A percentile compares a stretch with the other conserved stretches of the same genome.
phyloP scores from a whole-genome alignment of 176 grass and related monocot species.

The Carex pumila region DNA sequence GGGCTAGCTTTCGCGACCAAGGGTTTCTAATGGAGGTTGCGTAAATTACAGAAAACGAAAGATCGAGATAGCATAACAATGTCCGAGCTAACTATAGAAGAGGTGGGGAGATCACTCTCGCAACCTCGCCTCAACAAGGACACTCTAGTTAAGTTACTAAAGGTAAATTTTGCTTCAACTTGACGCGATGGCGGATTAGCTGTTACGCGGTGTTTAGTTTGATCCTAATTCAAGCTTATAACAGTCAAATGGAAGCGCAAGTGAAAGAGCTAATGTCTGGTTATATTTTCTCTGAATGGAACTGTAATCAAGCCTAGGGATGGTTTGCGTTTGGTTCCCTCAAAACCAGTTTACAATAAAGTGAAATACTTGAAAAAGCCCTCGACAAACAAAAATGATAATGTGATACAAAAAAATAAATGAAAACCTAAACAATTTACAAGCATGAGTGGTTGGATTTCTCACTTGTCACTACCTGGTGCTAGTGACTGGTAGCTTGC shows the following conservation, averaged over 20 bases:
- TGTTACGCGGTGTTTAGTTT: background rate
- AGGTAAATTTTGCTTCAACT: conserved; percentile 35
- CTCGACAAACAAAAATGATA: background rate
- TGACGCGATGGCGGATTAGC: background rate
- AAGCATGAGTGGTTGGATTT: background rate
- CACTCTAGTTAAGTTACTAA: conserved; percentile 74
- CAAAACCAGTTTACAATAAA: background rate
- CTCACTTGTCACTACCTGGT: background rate
- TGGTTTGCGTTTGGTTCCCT: background rate
- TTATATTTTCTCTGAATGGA: background rate
- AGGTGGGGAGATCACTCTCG: conserved; percentile 65
- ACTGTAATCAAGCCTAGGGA: background rate
- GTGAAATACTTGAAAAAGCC: background rate
- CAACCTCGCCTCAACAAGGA: conserved; percentile 83
- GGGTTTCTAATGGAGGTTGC: background rate
- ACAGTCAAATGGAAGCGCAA: background rate
- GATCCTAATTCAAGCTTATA: background rate
- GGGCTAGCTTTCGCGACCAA: background rate
- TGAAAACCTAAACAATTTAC: background rate
- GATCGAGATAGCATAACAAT: background rate
- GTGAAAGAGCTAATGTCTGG: background rate
- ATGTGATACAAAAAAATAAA: background rate
- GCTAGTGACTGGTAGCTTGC: background rate
- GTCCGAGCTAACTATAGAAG: conserved; percentile 41
- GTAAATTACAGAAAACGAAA: background rate